phyloP scores from a whole-genome alignment of 2,329 filamentous ascomycete genomes.

The Paraconiothyrium sp. region DNA sequence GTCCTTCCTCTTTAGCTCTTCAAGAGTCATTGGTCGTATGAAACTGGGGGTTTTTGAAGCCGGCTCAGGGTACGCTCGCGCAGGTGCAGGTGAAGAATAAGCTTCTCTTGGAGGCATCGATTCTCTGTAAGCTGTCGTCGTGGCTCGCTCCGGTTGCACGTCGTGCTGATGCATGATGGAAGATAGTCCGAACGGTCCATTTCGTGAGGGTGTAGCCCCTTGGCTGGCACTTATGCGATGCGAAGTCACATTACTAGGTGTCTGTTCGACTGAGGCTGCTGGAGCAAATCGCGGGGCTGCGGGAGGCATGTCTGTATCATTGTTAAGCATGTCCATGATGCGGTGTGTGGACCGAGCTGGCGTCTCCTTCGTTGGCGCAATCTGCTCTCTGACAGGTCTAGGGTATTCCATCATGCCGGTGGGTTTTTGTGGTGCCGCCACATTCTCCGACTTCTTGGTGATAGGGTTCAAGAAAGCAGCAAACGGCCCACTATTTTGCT shows the following conservation, averaged over 20 bases:
- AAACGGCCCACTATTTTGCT: slow-evolving; percentile 3
- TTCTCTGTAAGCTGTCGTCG: slow-evolving; percentile 25
- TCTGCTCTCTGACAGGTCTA: slow-evolving; percentile 17
- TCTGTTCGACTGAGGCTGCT: slow-evolving; percentile 25
- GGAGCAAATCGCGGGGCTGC: slow-evolving; percentile 32
- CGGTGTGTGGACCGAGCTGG: slow-evolving; percentile 46
- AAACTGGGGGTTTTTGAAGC: slow-evolving; percentile 24
- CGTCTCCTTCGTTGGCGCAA: slow-evolving; percentile 29
- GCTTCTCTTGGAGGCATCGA: slow-evolving; percentile 2
- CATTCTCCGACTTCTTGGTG: slow-evolving; percentile 30
- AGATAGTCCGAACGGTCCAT: slow-evolving; percentile 29
- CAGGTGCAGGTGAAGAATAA: slow-evolving; percentile 5
- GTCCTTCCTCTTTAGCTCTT: slow-evolving; percentile 33
- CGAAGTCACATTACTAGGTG: slow-evolving; percentile 26
- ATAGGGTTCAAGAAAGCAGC: slow-evolving; percentile 15
- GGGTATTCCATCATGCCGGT: slow-evolving; percentile 22
- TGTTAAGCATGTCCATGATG: slow-evolving; percentile 50
- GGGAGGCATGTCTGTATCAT: slow-evolving; percentile 43
- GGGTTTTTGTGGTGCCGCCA: slow-evolving; percentile 15
- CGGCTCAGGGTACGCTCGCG: slow-evolving; percentile 8
- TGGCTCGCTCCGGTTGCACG: slow-evolving; percentile 33
- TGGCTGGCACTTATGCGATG: slow-evolving; percentile 24
- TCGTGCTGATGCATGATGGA: slow-evolving; percentile 32
- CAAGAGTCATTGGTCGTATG: slow-evolving; percentile 31
- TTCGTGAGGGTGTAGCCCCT: slow-evolving; percentile 31